Evolutionary conservation across 306 rosid genomes (phyloP).

Genomic region (Ochetophila trinervis): DNA sequence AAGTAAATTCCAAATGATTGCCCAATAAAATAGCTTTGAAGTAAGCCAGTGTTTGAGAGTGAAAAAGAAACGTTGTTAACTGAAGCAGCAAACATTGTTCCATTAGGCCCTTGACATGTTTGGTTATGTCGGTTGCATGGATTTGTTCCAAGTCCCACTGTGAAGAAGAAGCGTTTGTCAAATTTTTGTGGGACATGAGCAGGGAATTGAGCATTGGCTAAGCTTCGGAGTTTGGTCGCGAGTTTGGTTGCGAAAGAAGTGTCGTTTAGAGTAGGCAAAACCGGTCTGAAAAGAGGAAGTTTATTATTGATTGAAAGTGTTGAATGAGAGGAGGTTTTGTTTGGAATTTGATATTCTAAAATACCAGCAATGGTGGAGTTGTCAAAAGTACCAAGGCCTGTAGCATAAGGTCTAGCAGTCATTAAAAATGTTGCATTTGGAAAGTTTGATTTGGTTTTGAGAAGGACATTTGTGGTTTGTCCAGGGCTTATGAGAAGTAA

Average conservation of each 20-base stretch:
- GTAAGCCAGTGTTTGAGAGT: conserved; percentile 49
- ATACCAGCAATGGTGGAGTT: conserved; percentile 64
- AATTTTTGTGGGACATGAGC: conserved; percentile 64
- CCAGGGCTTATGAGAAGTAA: conserved; percentile 58
- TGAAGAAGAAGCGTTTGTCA: conserved; percentile 57
- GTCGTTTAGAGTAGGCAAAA: conserved; percentile 57
- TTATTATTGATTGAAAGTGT: conserved; percentile 25
- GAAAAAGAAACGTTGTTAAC: conserved; percentile 57
- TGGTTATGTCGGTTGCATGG: conserved; percentile 42
- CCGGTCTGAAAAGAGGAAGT: conserved; percentile 42
- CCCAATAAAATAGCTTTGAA: conserved; percentile 54
- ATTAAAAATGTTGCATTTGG: conserved; percentile 62
- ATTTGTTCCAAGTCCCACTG: conserved; percentile 55
- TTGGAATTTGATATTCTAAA: conserved; percentile 43
- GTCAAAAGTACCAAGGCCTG: conserved; percentile 64
- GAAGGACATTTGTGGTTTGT: conserved; percentile 64
- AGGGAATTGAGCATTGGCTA: conserved; percentile 44
- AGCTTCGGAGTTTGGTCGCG: conserved; percentile 41
- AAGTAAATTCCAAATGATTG: conserved; percentile 42
- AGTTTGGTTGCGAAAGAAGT: conserved; percentile 53
- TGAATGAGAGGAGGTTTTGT: conserved; percentile 17
- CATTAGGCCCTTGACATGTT: conserved; percentile 68
- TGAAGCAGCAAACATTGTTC: conserved; percentile 67
- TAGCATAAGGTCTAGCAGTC: conserved; percentile 53
- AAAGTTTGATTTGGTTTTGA: conserved; percentile 42